Evolutionary conservation across 2,329 filamentous ascomycete species (phyloP).

Genomic region (Cryphonectria japonica): DNA sequence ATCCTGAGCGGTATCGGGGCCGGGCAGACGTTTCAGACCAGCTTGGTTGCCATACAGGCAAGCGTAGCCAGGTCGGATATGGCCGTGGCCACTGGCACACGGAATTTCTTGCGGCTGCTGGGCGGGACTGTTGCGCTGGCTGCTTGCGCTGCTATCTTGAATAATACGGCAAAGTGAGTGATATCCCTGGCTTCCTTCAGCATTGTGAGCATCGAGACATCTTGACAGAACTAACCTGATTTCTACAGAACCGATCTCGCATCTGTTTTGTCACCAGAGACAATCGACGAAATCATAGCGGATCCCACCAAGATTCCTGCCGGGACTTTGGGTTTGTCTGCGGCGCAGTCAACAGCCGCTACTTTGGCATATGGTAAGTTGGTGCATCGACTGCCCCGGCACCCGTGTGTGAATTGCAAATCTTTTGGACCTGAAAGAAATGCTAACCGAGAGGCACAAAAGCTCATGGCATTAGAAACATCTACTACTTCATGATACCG

Average conservation of each 20-base stretch:
- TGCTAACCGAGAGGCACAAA: not conserved
- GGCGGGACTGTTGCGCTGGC: slow-evolving; percentile 23
- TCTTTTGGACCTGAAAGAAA: not conserved
- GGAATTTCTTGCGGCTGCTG: slow-evolving; percentile 28
- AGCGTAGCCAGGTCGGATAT: slow-evolving; percentile 21
- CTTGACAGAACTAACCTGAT: not conserved
- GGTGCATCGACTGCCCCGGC: not conserved
- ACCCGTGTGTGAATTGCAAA: not conserved
- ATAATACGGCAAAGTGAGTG: slow-evolving; percentile 18
- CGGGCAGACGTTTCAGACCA: slow-evolving; percentile 27
- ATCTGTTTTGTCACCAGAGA: not conserved
- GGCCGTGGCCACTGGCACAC: slow-evolving; percentile 29
- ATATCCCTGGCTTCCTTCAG: not conserved
- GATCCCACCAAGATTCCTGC: slow-evolving; percentile 14
- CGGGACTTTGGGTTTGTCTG: slow-evolving; percentile 17
- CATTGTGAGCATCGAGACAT: not conserved
- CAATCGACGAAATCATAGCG: slow-evolving; percentile 5
- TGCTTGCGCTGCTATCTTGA: slow-evolving; percentile 21
- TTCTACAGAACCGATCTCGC: slow-evolving; percentile 1
- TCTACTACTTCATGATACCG: slow-evolving; percentile 26
- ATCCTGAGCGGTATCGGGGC: slow-evolving; percentile 25
- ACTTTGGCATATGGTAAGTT: slow-evolving; percentile 24
- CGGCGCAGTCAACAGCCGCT: not conserved
- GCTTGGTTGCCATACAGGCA: slow-evolving; percentile 29
- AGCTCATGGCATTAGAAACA: slow-evolving; percentile 26